A percentile compares a stretch with the other conserved stretches of the same genome.
phyloP scores from a whole-genome alignment of 139 green algal species.

The Zygnema circumcarinatum region DNA sequence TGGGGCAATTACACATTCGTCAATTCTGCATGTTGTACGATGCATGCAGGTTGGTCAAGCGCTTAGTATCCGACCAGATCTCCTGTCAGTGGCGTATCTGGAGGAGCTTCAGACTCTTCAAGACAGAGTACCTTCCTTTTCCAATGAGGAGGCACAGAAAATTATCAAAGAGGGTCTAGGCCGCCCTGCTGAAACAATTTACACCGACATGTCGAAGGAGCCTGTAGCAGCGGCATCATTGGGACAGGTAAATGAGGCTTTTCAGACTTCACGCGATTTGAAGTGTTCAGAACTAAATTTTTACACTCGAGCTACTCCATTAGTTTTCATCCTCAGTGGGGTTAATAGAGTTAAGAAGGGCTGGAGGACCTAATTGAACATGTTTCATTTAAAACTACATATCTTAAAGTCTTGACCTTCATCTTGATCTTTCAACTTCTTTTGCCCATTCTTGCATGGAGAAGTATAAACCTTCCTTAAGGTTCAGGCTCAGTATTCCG shows the following conservation, averaged over 20 bases:
- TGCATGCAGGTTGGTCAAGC: constrained; percentile 63
- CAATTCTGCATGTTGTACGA: neutral
- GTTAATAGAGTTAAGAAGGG: no score
- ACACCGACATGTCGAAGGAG: constrained; percentile 77
- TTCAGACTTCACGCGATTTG: neutral
- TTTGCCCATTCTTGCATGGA: no score
- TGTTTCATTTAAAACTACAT: no score
- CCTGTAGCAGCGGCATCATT: constrained; percentile 90
- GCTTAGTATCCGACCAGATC: constrained; percentile 79
- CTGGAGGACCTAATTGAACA: no score
- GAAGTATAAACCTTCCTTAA: no score
- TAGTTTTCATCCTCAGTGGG: no score
- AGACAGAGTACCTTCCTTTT: constrained; percentile 67
- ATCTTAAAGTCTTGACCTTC: no score
- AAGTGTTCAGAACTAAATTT: no score
- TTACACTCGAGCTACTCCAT: no score
- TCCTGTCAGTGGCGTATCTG: constrained; percentile 78
- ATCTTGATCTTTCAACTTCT: no score
- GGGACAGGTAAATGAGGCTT: constrained; percentile 74
- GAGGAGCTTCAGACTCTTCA: constrained; percentile 82
- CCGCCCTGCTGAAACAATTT: constrained; percentile 74
- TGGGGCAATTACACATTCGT: no score
- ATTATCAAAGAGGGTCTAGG: constrained; percentile 78
- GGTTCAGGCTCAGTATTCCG: no score
- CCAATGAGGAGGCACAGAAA: constrained; percentile 51